Base-by-base conservation (phyloP, 371 early-diverging fungal species). In the Mucor mucedo region DNA sequence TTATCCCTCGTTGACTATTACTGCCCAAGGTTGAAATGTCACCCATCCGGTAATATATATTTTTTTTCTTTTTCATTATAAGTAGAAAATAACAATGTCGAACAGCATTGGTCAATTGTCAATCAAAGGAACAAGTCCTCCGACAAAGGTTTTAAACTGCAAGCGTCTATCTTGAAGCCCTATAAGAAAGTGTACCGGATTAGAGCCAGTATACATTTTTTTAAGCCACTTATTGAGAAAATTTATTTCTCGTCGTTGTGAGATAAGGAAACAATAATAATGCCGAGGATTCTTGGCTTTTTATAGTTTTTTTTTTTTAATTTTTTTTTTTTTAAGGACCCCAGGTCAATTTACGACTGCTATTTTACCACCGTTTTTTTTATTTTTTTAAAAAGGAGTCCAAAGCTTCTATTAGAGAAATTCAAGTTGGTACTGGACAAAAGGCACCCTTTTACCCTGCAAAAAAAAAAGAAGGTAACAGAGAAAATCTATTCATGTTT, bases 181-280 rank as follows among this genome's bases (percentile, higher is more conserved):
- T 59, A 49, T 59, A 59, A 49, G 39, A 50, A 49, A 13, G 50
- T 14, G 29, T 49, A 59, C 50, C 40, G 29, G 59, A 59, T 59
- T 6, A 13, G 47, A 27, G 50, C 59, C 39, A 39, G 28, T 49
- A 49, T 14, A 27, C 50, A 49, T 40, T 59, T 59, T 57, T 59
- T 59, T 59, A 59, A 59, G 59, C 59, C 59, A 59, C 59, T 48
- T 59, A 47, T 59, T 59, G 59, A 59, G 59, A 59, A 59, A 49
- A 39, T 59, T 49, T 27, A 59, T 49, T 59, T 59, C 59, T 59
- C 59, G 59, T 59, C 59, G 59, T 59, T 59, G 59, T 59, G 59
- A 59, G 59, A 59, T 59, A 49, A 59, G 48, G 59, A 59, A 27
- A 9, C 7, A 57, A n/a, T 33, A 45, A 5, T 5, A 5, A 21